Evolutionary conservation across 75 land plant species (phyloP).

Genomic region (Selaginella moellendorffii): DNA sequence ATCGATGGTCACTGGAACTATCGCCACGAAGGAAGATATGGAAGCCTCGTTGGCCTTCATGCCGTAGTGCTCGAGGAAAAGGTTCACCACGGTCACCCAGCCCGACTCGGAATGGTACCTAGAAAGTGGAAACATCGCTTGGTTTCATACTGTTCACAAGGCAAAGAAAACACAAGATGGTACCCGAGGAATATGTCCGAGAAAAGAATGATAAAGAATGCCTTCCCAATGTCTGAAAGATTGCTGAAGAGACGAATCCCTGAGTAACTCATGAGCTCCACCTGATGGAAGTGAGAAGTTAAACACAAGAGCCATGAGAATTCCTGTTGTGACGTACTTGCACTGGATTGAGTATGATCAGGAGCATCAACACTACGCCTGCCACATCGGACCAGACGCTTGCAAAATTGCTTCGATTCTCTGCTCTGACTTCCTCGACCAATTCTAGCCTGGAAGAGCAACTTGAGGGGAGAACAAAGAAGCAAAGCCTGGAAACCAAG

Average conservation of each 20-base stretch:
- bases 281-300: conserved; percentile 29
- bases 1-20: conserved; percentile 73
- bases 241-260: conserved; percentile 67
- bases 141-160: background rate
- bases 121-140: conserved; percentile 1
- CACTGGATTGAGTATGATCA: conserved; percentile 60
- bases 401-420: conserved; percentile 78
- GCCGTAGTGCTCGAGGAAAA: conserved; percentile 80
- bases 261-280: conserved; percentile 67
- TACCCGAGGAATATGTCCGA: conserved; percentile 93
- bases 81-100: conserved; percentile 65
- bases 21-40: conserved; percentile 55
- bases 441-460: conserved; percentile 75
- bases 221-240: conserved; percentile 86
- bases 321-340: conserved; percentile 34
- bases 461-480: no score
- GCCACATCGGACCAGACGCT: conserved; percentile 87
- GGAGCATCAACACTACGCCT: conserved; percentile 52
- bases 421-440: conserved; percentile 64
- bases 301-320: background rate
- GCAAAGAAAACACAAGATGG: background rate
- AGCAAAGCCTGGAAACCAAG: no score
- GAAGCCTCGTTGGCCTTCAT: conserved; percentile 49
- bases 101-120: conserved; percentile 93
- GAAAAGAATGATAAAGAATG: conserved; percentile 70